A percentile compares a stretch with the other conserved stretches of the same genome.
Evolutionary conservation across 495 filamentous ascomycete genomes (phyloP).

Genomic region (Lindgomyces ingoldianus): DNA sequence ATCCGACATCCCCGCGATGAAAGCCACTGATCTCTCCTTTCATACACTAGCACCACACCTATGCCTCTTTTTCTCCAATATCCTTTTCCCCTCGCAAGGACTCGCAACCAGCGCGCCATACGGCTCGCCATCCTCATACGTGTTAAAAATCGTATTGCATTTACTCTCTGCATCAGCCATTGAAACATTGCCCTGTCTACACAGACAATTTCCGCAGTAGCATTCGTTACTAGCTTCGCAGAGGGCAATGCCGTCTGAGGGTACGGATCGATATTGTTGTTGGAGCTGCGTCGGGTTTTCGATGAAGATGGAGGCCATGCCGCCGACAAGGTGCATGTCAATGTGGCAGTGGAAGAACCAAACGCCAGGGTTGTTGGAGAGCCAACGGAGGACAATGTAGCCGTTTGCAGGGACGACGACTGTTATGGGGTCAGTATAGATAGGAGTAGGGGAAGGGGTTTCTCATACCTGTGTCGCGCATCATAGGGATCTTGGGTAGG

Average conservation of each 20-base stretch:
- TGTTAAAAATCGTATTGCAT: constrained; percentile 31
- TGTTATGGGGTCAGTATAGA: constrained; percentile 18
- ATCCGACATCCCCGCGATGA: too few relatives aligned
- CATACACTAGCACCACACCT: too few relatives aligned
- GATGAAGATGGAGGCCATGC: constrained; percentile 68
- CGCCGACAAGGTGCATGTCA: constrained; percentile 63
- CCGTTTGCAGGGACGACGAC: constrained; percentile 53
- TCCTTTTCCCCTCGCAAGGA: background rate
- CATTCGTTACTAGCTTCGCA: background rate
- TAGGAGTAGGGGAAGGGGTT: background rate
- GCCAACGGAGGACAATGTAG: constrained; percentile 51
- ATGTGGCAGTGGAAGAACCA: constrained; percentile 72
- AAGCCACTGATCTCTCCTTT: too few relatives aligned
- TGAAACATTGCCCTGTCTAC: background rate
- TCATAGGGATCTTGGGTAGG: constrained; percentile 53
- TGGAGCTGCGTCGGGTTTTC: constrained; percentile 66
- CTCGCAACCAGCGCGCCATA: background rate
- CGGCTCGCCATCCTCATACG: background rate
- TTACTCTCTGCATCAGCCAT: background rate
- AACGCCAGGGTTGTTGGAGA: constrained; percentile 68
- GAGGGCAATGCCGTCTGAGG: background rate
- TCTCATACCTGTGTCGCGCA: constrained; percentile 52
- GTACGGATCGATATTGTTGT: constrained; percentile 48
- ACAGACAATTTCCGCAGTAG: constrained; percentile 9
- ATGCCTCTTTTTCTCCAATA: background rate